A percentile compares a stretch with the other conserved stretches of the same genome.
Conservation (phyloP, 176 grass and related monocot genomes). For the Triticum timopheevii region DNA sequence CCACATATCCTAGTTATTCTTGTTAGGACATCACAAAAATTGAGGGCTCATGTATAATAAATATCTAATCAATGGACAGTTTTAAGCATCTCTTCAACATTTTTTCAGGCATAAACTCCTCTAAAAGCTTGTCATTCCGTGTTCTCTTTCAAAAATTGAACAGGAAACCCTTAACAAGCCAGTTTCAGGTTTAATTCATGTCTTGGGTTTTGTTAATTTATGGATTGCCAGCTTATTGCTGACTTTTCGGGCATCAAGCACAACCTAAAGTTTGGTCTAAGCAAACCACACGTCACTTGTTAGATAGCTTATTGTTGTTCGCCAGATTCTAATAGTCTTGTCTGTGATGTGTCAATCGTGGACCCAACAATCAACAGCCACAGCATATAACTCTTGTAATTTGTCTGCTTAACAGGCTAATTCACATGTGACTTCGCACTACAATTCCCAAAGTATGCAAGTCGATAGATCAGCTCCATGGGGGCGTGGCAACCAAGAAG, state of each 20-base stretch:
- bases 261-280: neutral
- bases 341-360: neutral
- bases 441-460: constrained; percentile 66
- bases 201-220: neutral
- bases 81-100: neutral
- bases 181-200: neutral
- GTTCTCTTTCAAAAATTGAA: neutral
- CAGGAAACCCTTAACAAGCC: neutral
- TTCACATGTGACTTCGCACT: constrained; percentile 53
- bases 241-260: neutral
- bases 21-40: neutral
- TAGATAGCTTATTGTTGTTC: neutral
- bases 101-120: constrained; percentile 5
- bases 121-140: neutral
- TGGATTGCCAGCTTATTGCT: neutral
- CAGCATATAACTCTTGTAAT: constrained; percentile 28
- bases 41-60: neutral
- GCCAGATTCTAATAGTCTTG: neutral
- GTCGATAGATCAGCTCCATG: constrained; percentile 69
- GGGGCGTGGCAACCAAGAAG: constrained; percentile 53
- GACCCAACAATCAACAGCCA: neutral
- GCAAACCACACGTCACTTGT: neutral
- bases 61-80: neutral
- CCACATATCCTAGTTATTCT: constrained; percentile 9
- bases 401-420: constrained; percentile 40